Conservation (phyloP, 176 grass and related monocot genomes). For the Ensete ventricosum region DNA sequence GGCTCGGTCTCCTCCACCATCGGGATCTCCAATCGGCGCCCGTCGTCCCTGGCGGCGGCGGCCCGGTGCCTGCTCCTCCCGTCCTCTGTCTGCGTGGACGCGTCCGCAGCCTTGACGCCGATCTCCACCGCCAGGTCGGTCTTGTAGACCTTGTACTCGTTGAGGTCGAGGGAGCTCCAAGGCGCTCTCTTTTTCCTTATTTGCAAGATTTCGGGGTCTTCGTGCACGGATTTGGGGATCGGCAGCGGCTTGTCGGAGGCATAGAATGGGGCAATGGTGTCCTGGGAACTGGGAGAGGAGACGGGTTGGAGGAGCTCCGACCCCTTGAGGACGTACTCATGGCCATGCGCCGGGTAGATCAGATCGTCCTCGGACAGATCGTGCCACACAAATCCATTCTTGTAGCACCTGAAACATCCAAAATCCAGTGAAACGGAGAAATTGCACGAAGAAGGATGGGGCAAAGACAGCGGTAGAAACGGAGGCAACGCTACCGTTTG, state of each 20-base stretch:
- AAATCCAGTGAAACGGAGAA: background rate
- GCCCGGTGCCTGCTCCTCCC: constrained; percentile 12
- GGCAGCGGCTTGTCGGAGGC: constrained; percentile 23
- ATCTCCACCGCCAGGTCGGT: constrained; percentile 6
- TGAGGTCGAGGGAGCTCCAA: constrained; percentile 59
- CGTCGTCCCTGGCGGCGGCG: background rate
- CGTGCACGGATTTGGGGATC: constrained; percentile 21
- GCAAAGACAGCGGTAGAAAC: background rate
- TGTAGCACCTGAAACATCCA: constrained; percentile 14
- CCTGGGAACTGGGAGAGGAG: background rate
- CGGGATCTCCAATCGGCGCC: background rate
- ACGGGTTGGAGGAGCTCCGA: constrained; percentile 7
- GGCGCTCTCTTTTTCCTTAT: constrained; percentile 26
- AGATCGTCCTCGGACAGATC: constrained; percentile 10
- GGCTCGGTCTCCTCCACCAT: background rate
- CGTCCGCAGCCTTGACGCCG: constrained; percentile 31
- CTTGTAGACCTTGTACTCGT: constrained; percentile 43
- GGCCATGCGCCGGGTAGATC: constrained; percentile 8
- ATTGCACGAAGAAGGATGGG: background rate
- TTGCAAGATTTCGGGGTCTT: constrained; percentile 2
- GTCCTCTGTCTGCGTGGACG: constrained; percentile 51
- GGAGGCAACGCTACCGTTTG: background rate
- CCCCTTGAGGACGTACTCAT: constrained; percentile 15
- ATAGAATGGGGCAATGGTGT: background rate
- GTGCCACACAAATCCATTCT: constrained; percentile 17